Evolutionary conservation across 1,284 basidiomycete genomes (phyloP), one percentile per base, ranked within the genome.

Genomic region (Boletus sp.): DNA sequence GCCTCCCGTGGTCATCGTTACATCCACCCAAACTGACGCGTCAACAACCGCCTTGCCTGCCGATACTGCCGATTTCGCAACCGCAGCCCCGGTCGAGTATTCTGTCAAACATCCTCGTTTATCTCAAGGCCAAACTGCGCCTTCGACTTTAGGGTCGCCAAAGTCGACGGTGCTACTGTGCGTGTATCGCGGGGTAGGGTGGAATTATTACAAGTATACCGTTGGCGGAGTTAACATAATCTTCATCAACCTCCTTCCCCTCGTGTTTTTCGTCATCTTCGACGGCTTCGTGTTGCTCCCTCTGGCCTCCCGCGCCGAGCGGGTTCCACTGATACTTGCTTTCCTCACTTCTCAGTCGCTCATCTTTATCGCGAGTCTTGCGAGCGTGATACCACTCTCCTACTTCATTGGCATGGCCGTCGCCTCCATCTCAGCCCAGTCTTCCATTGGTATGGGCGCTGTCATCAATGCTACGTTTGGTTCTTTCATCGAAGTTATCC

Each of bases 351-450:
- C 84, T 2, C 85, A 87, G 46, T 81, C 77, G 1, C 71, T 93
- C 57, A 88, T 99, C 59, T 99, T 99, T 66, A 60, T 91, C 36
- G 70, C 95, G 60, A 82, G 89, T 56, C 75, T 99, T 27, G 81
- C 90, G 16, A 93, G 89, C 57, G 93, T 99, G 58, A 97, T 99
- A 54, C 96, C 96, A 0, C 77, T 99, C 7, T 94, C 91, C 7
- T 99, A 99, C 75, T 99, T 97, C 72, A 98, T 99, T 62, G 96
- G 96, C 19, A 99, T 99, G 96, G 96, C 96, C 2, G 96, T 99
- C 48, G 96, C 96, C 1, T 94, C 91, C 42, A 99, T 99, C 64
- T 94, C 91, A 19, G 95, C 96, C 0, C 96, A 99, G 66, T 95
- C 91, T 0, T 94, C 89, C 13, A 99, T 99, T 55, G 96, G 96